Evolutionary conservation across 2,329 filamentous ascomycete species (phyloP), one percentile per base, ranked within the genome.

Genomic region (Stachybotrys chartarum): DNA sequence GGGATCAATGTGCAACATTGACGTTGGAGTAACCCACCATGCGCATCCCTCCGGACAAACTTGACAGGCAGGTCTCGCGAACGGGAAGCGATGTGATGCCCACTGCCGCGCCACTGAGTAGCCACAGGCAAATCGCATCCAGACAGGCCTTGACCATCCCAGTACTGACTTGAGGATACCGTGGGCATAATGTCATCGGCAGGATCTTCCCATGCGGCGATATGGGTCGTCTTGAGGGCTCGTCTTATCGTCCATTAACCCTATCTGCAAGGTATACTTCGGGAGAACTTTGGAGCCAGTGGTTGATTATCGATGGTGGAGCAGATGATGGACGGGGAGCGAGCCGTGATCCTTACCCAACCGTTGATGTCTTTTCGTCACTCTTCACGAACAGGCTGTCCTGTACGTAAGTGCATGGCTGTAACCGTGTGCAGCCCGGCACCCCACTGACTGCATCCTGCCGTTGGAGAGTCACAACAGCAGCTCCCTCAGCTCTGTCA

Each of bases 221-320:
- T 24, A 24, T 24, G 24, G 4, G 4, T 24, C 24, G 24, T 24
- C 24, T 24, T 24, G 24, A 24, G 24, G 24, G 24, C 24, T 24
- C 24, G 4, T 24, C 24, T 24, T 24, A 24, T 24, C 4, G 24
- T 24, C 24, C 24, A 4, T 24, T 24, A 24, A 24, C 24, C 24
- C 24, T 24, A 24, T 24, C 24, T 24, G 74, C 73, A 30, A 71
- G 72, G 57, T 76, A 66, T 73, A 53, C 54, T 52, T 24, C 24
- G 24, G 24, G 24, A 24, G 24, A 24, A 42, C 35, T 42, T 42
- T 2, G 3, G 35, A 5, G 35, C 14, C 35, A 24, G 35, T 10
- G 2, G 35, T 3, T 14, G 35, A 10, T 42, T 42, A 42, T 42
- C 10, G 8, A 42, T 5, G 14, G 35, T 42, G 35, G 35, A 42